Base-by-base conservation (phyloP, 306 rosid genomes). In the Medicago arabica region DNA sequence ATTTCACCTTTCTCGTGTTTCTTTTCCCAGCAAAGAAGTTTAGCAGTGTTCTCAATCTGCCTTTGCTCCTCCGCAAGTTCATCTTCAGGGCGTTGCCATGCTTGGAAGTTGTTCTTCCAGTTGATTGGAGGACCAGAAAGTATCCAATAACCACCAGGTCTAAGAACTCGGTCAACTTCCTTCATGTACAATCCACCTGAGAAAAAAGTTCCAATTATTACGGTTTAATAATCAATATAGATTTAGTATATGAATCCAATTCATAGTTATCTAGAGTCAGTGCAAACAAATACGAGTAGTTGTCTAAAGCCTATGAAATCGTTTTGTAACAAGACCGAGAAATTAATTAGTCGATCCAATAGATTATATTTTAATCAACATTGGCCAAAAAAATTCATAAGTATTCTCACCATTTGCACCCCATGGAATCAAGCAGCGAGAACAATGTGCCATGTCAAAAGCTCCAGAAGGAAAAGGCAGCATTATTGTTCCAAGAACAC, bases 371-470 rank as follows among this genome's bases (percentile, higher is more conserved):
- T 71, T 38, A 31, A 57, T 64, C 38, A 67, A 69, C 38, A 38
- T 10, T 58, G 51, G 77, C 36, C 39, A 28, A 36, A 71, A 47
- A 74, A 53, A 54, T 49, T 55, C 10, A 19, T 28, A 44, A 63
- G 68, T 69, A 65, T 65, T 47, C 90, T 84, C 75, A 91, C 97
- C 97, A 79, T 89, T 87, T 76, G 69, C 84, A 79, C 87, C 89
- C 97, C 97, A 92, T 5, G 78, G 88, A 81, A 92, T 92, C 90
- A 87, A 83, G 82, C 93, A 92, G 74, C 89, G 96, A 76, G 97
- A 92, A 81, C 97, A 92, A 46, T 92, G 96, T 36, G 97, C 96
- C 96, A 92, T 90, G 87, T 92, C 97, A 16, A 92, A 92, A 49
- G 96, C 61, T 77, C 92, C 87, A 46, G 93, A 76, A 71, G 97